phyloP scores from a whole-genome alignment of 2,329 filamentous ascomycete species.

The Hymenoscyphus albidus region DNA sequence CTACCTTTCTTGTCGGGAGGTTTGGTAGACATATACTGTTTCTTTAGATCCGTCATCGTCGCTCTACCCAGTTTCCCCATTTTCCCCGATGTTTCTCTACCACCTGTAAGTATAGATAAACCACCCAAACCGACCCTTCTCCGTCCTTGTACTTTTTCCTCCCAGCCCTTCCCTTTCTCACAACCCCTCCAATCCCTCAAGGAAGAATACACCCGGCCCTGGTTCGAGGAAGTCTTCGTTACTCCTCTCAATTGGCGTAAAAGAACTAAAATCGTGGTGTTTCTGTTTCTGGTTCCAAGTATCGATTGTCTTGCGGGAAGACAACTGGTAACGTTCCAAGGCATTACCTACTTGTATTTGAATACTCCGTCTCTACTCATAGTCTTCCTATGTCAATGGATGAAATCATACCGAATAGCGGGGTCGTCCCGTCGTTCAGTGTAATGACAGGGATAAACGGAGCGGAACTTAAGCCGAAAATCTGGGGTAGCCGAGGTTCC shows the following conservation, averaged over 20 bases:
- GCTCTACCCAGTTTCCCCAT: background rate
- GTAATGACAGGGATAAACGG: conserved; percentile 2
- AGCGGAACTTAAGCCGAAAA: conserved; percentile 13
- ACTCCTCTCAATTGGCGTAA: background rate
- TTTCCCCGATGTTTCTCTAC: too few species aligned
- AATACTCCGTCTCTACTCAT: too few species aligned
- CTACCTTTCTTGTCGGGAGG: conserved; percentile 28
- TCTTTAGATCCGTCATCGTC: conserved; percentile 24
- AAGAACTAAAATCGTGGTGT: background rate
- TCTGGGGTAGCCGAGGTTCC: conserved; percentile 21
- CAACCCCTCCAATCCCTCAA: background rate
- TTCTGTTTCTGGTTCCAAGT: background rate
- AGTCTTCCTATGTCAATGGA: background rate
- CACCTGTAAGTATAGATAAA: too few species aligned
- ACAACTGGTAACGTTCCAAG: background rate
- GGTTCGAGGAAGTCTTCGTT: background rate
- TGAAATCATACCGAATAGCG: background rate
- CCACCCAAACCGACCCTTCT: background rate
- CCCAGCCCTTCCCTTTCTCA: background rate
- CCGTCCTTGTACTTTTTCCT: background rate
- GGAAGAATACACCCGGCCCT: background rate
- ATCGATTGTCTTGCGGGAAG: background rate
- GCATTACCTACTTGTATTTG: background rate
- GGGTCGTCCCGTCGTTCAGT: conserved; percentile 4
- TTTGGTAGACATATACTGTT: conserved; percentile 33